Conservation (phyloP, 305 asterid species). For the Solanum hybrid region DNA sequence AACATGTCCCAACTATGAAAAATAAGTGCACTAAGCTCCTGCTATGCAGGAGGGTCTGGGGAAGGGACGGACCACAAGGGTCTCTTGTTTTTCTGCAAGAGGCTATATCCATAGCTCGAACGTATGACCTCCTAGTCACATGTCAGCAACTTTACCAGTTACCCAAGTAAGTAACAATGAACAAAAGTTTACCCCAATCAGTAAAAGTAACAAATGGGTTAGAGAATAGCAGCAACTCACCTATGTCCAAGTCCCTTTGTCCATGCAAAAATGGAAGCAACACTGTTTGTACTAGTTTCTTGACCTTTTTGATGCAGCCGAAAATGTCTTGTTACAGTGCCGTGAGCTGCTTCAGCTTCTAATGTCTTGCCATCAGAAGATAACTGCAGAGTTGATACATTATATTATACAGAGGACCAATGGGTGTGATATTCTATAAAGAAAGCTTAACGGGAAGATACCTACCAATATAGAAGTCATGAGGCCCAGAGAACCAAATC, state of each 20-base stretch:
- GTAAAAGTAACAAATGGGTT: not conserved
- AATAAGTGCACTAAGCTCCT: not conserved
- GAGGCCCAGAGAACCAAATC: conserved; percentile 92
- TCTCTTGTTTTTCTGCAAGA: not conserved
- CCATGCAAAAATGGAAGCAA: conserved; percentile 97
- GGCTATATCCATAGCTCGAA: not conserved
- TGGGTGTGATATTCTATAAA: not conserved
- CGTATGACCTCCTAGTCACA: not conserved
- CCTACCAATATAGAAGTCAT: conserved; percentile 83
- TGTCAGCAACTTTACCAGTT: not conserved
- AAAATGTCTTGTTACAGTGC: conserved; percentile 89
- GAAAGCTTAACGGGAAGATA: conserved; percentile 1
- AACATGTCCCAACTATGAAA: not conserved
- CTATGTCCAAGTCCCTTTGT: conserved; percentile 78
- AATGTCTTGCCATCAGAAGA: conserved; percentile 87
- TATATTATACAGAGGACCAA: not conserved
- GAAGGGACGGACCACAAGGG: not conserved
- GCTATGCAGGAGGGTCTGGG: not conserved
- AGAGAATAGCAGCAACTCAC: conserved; percentile 26
- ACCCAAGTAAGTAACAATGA: not conserved
- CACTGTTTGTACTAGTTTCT: conserved; percentile 91
- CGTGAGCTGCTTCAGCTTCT: conserved; percentile 98
- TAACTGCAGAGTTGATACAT: conserved; percentile 35
- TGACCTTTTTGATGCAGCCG: conserved; percentile 83
- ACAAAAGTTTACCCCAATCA: not conserved